These are phyloP conservation scores for Tetradesmus obliquus DNA, from an alignment of 139 green algal genomes.

Conservation along the genomic window DNA sequence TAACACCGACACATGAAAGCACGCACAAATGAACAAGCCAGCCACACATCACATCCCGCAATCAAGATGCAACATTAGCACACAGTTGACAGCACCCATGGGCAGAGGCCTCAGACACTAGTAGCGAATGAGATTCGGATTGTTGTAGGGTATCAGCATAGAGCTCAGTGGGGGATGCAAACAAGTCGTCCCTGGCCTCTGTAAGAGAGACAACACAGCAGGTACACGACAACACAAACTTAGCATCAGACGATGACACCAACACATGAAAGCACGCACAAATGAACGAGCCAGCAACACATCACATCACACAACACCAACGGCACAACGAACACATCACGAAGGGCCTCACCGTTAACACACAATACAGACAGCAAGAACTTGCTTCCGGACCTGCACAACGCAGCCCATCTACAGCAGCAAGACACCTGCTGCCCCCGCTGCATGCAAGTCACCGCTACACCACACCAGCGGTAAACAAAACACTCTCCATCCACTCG, in stretches of 20 bases:
- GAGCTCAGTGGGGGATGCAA: slow-evolving; percentile 39
- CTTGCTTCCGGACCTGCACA: neutral
- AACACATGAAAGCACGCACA: neutral
- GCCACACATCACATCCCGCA: neutral
- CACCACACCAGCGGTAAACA: too few relatives aligned
- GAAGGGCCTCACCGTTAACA: neutral
- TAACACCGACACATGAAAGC: neutral
- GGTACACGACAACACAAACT: neutral
- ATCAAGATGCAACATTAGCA: too few relatives aligned
- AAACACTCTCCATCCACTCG: slow-evolving; percentile 79
- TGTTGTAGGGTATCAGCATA: slow-evolving; percentile 22
- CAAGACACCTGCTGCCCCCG: neutral
- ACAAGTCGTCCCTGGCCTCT: neutral
- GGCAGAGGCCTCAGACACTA: slow-evolving; percentile 17
- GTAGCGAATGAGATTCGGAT: slow-evolving; percentile 40
- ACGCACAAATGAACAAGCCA: neutral
- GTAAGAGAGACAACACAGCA: neutral
- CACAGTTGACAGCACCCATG: neutral
- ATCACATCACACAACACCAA: neutral
- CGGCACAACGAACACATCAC: neutral
- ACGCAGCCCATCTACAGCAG: neutral
- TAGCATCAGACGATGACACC: neutral
- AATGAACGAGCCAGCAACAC: neutral
- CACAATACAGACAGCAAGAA: neutral
- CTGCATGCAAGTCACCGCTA: neutral